Evolutionary conservation across 169 alveolate species (phyloP), one percentile per base, ranked within the genome.

Genomic region (Cryptosporidium viatorum): DNA sequence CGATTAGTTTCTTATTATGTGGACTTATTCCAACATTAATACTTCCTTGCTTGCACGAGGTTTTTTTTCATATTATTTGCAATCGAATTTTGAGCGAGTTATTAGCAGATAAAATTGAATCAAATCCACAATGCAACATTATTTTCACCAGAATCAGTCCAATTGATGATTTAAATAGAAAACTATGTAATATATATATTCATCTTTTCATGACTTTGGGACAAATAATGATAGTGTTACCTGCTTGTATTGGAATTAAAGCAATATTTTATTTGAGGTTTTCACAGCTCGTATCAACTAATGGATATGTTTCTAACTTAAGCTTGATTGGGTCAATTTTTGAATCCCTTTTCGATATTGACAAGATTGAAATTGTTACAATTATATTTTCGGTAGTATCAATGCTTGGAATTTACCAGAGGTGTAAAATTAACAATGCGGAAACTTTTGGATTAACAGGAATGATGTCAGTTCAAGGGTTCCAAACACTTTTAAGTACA

Each of bases 151-250:
- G 52, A 48, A 43, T 29, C n/a, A 71, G 37, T 31, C 50, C 21
- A 26, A 52, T 43, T 12, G 50, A 50, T 29, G 69, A 71, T n/a
- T 21, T 52, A 51, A 67, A 48, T n/a, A 59, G 75, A 10, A 80
- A 58, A 65, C 35, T 80, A 8, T 80, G 80, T 41, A 59, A 80
- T 35, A 37, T 33, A 37, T 59, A 80, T 65, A 80, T 80, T 37
- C 89, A 80, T 62, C 23, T 62, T 8, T 80, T 80, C 51, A 80
- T 80, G 89, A 80, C 89, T 2, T 43, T 80, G 21, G 89, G 89
- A 9, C 89, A 80, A 65, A 48, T 80, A 16, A n/a, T 80, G 18
- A 80, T 80, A 18, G 89, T 59, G 10, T 26, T 80, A 6, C 89
- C 89, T 23, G 26, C 12, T 65, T 80, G 73, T 43, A 10, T 80